Conservation (phyloP, 805 yeast species). For the Ogataea degrootiae region DNA sequence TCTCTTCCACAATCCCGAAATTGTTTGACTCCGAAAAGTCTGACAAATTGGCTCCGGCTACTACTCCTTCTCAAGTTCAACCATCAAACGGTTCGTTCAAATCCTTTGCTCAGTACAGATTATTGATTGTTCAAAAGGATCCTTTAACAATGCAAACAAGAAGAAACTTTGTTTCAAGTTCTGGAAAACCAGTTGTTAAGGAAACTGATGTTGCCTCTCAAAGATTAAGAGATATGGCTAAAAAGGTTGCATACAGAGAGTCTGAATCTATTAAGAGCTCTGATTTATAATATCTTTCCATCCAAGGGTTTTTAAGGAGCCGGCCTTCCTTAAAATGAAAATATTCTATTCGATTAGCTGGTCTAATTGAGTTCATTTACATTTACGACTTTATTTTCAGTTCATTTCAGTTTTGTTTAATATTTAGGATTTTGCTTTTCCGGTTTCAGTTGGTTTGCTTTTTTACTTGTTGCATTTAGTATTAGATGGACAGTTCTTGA, state of each 20-base stretch:
- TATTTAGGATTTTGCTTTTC: no score
- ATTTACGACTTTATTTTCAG: no score
- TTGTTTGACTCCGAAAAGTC: slow-evolving; percentile 17
- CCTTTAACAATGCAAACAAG: slow-evolving; percentile 23
- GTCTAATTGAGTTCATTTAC: no score
- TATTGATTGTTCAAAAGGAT: slow-evolving; percentile 24
- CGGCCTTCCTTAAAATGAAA: background rate
- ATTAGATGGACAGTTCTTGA: no score
- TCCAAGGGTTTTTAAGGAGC: no score
- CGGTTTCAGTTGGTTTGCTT: no score
- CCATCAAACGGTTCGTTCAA: slow-evolving; percentile 15
- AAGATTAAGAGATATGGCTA: slow-evolving; percentile 20
- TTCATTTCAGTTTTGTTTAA: no score
- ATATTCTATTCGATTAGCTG: no score
- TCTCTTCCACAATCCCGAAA: slow-evolving; percentile 13
- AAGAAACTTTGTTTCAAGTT: slow-evolving; percentile 16
- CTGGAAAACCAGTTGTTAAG: background rate
- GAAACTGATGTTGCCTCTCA: slow-evolving; percentile 9
- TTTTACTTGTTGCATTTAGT: no score
- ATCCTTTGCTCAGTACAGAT: slow-evolving; percentile 27
- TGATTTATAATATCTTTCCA: slow-evolving; percentile 1
- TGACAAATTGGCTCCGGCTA: slow-evolving; percentile 16
- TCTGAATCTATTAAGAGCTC: background rate
- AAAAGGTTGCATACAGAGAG: slow-evolving; percentile 22
- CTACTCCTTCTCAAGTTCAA: slow-evolving; percentile 8